Conservation (phyloP, 1,284 basidiomycete species). For the Moniliophthora roreri region DNA sequence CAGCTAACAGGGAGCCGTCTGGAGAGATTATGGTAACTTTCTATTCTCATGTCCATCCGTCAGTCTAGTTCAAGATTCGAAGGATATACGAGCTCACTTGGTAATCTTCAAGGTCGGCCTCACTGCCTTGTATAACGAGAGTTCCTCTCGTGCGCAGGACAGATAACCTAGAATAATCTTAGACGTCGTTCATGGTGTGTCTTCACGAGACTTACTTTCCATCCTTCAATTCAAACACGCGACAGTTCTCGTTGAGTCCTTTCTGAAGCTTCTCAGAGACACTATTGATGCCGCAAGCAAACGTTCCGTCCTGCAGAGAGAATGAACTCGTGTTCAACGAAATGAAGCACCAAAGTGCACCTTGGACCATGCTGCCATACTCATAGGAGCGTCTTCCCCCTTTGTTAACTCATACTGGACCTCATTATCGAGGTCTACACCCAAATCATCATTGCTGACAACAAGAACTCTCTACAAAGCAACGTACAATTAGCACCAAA, state of each 20-base stretch:
- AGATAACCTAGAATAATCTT: slow-evolving; percentile 43
- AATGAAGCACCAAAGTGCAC: slow-evolving; percentile 36
- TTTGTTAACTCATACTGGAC: slow-evolving; percentile 60
- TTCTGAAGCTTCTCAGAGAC: slow-evolving; percentile 57
- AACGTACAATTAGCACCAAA: slow-evolving; percentile 9
- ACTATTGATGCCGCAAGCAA: slow-evolving; percentile 88
- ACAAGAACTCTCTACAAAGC: slow-evolving; percentile 66
- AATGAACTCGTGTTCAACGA: neutral
- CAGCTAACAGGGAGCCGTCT: slow-evolving; percentile 56
- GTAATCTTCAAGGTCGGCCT: slow-evolving; percentile 80
- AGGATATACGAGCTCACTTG: neutral
- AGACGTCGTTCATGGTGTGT: too few species aligned
- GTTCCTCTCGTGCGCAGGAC: slow-evolving; percentile 60
- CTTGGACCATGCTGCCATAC: slow-evolving; percentile 71
- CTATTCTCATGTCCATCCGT: slow-evolving; percentile 44
- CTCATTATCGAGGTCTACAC: slow-evolving; percentile 64
- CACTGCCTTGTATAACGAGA: slow-evolving; percentile 46
- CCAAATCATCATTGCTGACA: slow-evolving; percentile 52
- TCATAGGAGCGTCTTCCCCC: slow-evolving; percentile 93
- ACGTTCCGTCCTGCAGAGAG: slow-evolving; percentile 37
- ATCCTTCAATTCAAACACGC: slow-evolving; percentile 63
- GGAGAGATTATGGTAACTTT: slow-evolving; percentile 79
- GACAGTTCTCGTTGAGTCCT: slow-evolving; percentile 81
- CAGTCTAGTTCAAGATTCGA: too few species aligned
- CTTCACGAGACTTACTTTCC: slow-evolving; percentile 47